Percentiles rank a stretch among this genome's conserved stretches.
phyloP scores from a whole-genome alignment of 305 asterid genomes.

The Fraxinus sp. region DNA sequence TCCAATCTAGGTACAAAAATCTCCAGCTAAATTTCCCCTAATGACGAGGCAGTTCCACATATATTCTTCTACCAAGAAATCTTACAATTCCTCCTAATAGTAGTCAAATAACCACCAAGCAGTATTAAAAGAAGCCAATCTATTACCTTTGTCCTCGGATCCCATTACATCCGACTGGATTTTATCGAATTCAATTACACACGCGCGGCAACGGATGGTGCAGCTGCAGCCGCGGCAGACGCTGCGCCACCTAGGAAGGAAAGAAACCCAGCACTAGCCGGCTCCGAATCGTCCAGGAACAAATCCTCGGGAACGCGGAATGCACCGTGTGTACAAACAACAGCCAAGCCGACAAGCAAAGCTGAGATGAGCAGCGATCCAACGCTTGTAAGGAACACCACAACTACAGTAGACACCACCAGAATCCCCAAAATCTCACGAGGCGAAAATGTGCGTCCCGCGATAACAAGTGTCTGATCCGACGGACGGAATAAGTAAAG shows the following conservation, averaged over 20 bases:
- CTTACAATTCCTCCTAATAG: background rate
- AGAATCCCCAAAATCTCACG: slow-evolving; percentile 52
- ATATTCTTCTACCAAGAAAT: background rate
- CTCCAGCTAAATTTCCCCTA: slow-evolving; percentile 12
- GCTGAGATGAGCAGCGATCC: slow-evolving; percentile 66
- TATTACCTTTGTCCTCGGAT: slow-evolving; percentile 25
- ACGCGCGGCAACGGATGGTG: slow-evolving; percentile 45
- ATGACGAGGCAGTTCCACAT: slow-evolving; percentile 8
- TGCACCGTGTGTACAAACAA: slow-evolving; percentile 63
- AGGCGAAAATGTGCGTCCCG: slow-evolving; percentile 53
- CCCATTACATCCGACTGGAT: slow-evolving; percentile 25
- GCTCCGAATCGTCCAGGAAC: slow-evolving; percentile 63
- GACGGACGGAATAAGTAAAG: slow-evolving; percentile 53
- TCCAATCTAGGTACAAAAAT: slow-evolving; percentile 19
- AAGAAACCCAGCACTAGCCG: slow-evolving; percentile 46
- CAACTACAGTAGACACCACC: slow-evolving; percentile 49
- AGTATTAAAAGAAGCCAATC: background rate
- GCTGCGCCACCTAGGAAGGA: slow-evolving; percentile 63
- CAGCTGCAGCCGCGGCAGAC: slow-evolving; percentile 47
- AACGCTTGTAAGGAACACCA: slow-evolving; percentile 64
- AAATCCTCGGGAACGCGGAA: slow-evolving; percentile 63
- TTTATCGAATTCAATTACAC: slow-evolving; percentile 31
- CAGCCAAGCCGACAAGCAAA: slow-evolving; percentile 48
- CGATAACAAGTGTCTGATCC: slow-evolving; percentile 56
- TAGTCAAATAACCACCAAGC: background rate